These are phyloP conservation scores for Selenicereus undatus DNA, from an alignment of 148 eudicot genomes.

Conservation along the genomic window DNA sequence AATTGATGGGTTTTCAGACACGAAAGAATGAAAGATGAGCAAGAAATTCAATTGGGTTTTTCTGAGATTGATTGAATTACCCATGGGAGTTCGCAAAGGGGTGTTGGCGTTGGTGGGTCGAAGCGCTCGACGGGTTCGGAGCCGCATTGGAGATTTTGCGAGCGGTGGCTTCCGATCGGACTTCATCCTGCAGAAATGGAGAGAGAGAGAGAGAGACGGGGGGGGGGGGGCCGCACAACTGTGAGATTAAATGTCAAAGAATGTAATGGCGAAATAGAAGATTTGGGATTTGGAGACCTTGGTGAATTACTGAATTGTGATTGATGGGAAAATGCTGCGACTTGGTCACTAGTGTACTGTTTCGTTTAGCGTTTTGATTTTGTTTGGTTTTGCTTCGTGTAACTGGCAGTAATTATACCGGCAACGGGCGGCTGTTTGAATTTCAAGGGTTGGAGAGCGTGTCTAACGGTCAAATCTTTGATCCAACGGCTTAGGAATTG, in stretches of 20 bases:
- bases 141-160: slow-evolving; percentile 47
- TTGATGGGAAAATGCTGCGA: not conserved
- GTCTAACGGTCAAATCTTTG: slow-evolving; percentile 6
- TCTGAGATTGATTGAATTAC: slow-evolving; percentile 22
- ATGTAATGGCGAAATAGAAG: not conserved
- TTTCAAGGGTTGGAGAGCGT: not conserved
- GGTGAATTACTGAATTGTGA: not conserved
- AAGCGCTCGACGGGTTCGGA: slow-evolving; percentile 48
- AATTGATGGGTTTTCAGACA: not conserved
- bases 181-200: slow-evolving; percentile 25
- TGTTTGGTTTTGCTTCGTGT: not conserved
- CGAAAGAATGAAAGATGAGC: not conserved
- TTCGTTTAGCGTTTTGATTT: not conserved
- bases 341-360: not conserved
- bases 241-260: not conserved
- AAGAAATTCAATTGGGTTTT: not conserved
- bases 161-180: slow-evolving; percentile 59
- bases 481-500: slow-evolving; percentile 1
- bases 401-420: not conserved
- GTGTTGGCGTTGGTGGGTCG: slow-evolving; percentile 31
- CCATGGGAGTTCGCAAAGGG: slow-evolving; percentile 38
- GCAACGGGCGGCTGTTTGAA: slow-evolving; percentile 11
- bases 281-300: not conserved
- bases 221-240: not conserved
- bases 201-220: not conserved